Percentiles rank a stretch among this genome's conserved stretches.
Conservation (phyloP, 257 asterid genomes). For the Primulina eburnea region DNA sequence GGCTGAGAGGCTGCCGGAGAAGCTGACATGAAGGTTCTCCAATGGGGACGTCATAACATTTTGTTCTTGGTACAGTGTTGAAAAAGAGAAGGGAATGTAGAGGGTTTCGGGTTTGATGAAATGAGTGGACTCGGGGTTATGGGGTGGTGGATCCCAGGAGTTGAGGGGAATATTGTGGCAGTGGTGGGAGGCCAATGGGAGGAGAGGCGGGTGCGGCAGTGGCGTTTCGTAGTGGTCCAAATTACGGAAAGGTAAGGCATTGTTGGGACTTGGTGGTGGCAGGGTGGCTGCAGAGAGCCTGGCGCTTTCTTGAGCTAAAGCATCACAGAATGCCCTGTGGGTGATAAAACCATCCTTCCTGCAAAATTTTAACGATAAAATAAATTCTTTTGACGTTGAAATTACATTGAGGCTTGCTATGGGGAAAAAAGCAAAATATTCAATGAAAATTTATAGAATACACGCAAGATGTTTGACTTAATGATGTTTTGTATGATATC, state of each 20-base stretch:
- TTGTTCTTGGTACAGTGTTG: conserved; percentile 38
- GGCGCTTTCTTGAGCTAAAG: conserved; percentile 85
- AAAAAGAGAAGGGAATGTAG: conserved; percentile 34
- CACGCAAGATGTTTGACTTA: no score
- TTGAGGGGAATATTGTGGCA: conserved; percentile 21
- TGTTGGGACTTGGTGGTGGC: conserved; percentile 32
- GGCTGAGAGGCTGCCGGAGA: conserved; percentile 47
- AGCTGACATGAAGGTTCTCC: conserved; percentile 22
- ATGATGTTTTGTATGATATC: no score
- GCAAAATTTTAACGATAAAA: conserved; percentile 3
- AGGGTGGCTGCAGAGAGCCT: conserved; percentile 67
- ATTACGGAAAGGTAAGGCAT: conserved; percentile 6
- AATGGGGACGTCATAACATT: conserved; percentile 22
- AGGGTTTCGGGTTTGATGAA: conserved; percentile 44
- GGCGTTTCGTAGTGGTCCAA: neutral
- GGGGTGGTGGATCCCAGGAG: conserved; percentile 28
- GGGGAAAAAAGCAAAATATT: no score
- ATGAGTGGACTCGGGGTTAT: conserved; percentile 31
- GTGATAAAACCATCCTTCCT: conserved; percentile 89
- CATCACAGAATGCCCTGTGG: conserved; percentile 90
- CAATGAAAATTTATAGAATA: no score
- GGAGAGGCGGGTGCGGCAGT: conserved; percentile 13
- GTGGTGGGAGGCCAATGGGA: conserved; percentile 28
- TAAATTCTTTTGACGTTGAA: no score
- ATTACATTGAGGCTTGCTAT: no score